Percentiles rank a stretch among this genome's conserved stretches.
Evolutionary conservation across 305 asterid genomes (phyloP).

Genomic region (Striga hermonthica): DNA sequence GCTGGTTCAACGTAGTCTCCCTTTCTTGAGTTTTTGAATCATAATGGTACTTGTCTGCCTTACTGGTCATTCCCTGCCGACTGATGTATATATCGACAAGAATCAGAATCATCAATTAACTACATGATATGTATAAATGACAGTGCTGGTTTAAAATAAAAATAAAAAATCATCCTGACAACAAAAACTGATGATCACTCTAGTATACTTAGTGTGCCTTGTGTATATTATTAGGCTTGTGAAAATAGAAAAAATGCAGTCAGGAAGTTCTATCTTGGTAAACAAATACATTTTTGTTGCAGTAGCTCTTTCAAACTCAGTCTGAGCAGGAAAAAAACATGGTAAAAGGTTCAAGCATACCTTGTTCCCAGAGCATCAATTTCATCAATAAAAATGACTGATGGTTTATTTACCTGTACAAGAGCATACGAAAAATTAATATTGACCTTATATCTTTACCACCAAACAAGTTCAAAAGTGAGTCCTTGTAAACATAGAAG

Average conservation of each 20-base stretch:
- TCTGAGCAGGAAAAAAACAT: conserved; percentile 18
- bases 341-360: conserved; percentile 40
- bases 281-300: conserved; percentile 3
- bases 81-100: conserved; percentile 39
- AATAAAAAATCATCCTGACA: too few species aligned
- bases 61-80: conserved; percentile 88
- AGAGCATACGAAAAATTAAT: conserved; percentile 28
- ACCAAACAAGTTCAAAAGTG: conserved; percentile 1
- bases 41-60: too few species aligned
- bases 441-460: conserved; percentile 2
- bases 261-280: conserved; percentile 8
- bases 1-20: conserved; percentile 96
- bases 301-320: conserved; percentile 24
- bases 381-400: conserved; percentile 96
- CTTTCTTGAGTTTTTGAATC: conserved; percentile 93
- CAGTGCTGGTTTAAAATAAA: too few species aligned
- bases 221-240: background rate
- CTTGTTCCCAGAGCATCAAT: conserved; percentile 98
- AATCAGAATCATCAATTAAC: conserved; percentile 14
- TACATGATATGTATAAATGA: background rate
- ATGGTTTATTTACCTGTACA: conserved; percentile 87
- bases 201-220: background rate
- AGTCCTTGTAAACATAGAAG: background rate
- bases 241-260: conserved; percentile 2
- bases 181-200: background rate